Conservation (phyloP, 495 filamentous ascomycete species). For the Durotheca rogersii region DNA sequence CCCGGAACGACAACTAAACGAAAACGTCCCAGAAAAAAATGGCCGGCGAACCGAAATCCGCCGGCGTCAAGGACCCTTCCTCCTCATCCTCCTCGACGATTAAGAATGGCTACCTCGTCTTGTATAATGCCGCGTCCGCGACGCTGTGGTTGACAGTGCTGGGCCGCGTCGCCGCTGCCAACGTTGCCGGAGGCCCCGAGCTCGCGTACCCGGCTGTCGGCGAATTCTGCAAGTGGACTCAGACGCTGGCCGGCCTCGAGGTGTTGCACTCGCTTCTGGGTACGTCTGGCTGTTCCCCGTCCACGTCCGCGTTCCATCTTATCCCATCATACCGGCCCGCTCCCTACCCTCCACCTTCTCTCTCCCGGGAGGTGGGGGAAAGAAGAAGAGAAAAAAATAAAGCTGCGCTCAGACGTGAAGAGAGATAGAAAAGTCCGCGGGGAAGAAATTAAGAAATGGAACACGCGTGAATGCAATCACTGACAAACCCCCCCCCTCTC, state of each 20-base stretch:
- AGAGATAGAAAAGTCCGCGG: too few species aligned
- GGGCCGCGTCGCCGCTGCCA: conserved; percentile 49
- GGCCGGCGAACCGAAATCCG: conserved; percentile 28
- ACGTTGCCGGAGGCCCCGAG: conserved; percentile 28
- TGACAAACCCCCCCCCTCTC: too few species aligned
- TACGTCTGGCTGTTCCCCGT: conserved; percentile 30
- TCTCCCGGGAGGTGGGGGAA: too few species aligned
- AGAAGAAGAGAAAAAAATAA: too few species aligned
- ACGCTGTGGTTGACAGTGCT: conserved; percentile 74
- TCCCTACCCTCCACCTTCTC: too few species aligned
- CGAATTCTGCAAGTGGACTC: conserved; percentile 71
- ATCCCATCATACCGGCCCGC: too few species aligned
- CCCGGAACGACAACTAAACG: too few species aligned
- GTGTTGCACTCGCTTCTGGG: conserved; percentile 73
- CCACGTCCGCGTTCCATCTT: background rate
- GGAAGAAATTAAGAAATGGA: too few species aligned
- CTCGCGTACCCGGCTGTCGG: conserved; percentile 54
- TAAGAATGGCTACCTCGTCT: conserved; percentile 67
- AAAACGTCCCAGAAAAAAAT: conserved; percentile 21
- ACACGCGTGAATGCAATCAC: too few species aligned
- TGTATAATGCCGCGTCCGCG: conserved; percentile 79
- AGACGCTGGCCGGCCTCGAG: conserved; percentile 81
- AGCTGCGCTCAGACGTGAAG: too few species aligned
- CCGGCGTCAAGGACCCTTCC: too few species aligned
- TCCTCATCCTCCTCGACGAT: conserved; percentile 35